Conservation (phyloP, 805 yeast genomes). For the Diddensiella caesifluorescens region DNA sequence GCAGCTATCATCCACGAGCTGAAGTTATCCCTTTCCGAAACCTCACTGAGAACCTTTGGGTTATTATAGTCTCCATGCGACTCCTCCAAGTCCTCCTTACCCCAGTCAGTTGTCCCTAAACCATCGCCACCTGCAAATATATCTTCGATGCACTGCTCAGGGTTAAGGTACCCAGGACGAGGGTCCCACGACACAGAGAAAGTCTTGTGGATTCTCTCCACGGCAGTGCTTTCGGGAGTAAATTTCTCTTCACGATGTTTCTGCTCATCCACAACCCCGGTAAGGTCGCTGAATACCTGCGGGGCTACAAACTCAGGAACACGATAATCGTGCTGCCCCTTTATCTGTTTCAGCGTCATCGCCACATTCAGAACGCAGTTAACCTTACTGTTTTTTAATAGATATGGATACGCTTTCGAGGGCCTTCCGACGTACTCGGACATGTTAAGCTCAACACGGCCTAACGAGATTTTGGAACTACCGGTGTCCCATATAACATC, state of each 20-base stretch:
- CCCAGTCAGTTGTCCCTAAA: slow-evolving; percentile 25
- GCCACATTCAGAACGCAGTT: slow-evolving; percentile 66
- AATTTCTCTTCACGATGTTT: slow-evolving; percentile 6
- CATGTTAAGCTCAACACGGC: slow-evolving; percentile 60
- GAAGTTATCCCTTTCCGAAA: slow-evolving; percentile 16
- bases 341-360: slow-evolving; percentile 43
- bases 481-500: slow-evolving; percentile 42
- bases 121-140: slow-evolving; percentile 70
- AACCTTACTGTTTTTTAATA: slow-evolving; percentile 72
- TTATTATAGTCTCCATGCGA: background rate
- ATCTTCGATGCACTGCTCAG: slow-evolving; percentile 68
- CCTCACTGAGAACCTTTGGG: slow-evolving; percentile 10
- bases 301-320: slow-evolving; percentile 33
- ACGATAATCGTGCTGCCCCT: slow-evolving; percentile 38
- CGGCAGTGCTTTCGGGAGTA: background rate
- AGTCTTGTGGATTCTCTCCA: slow-evolving; percentile 43
- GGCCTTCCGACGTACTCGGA: slow-evolving; percentile 61
- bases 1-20: slow-evolving; percentile 16
- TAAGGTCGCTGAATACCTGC: slow-evolving; percentile 47
- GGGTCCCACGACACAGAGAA: slow-evolving; percentile 60
- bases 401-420: slow-evolving; percentile 53
- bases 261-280: slow-evolving; percentile 35
- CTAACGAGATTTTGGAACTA: slow-evolving; percentile 47
- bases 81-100: too few species aligned
- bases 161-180: slow-evolving; percentile 51